Evolutionary conservation across 345 rosid species (phyloP).

Genomic region (Microthlaspi erraticum): DNA sequence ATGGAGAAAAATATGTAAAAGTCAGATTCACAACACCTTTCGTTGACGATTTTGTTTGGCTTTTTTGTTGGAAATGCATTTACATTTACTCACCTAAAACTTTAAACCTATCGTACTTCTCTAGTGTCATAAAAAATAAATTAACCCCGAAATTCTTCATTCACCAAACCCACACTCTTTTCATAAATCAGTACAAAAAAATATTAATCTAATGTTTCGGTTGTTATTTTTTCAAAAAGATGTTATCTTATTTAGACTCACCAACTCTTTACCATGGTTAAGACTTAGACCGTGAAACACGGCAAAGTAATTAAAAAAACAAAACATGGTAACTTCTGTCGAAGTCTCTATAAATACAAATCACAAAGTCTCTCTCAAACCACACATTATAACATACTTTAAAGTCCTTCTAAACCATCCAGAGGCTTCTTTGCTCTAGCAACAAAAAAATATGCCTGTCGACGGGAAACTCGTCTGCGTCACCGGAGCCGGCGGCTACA

Average conservation of each 20-base stretch:
- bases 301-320: not conserved
- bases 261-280: slow-evolving; percentile 48
- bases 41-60: slow-evolving; percentile 33
- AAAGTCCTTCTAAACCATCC: slow-evolving; percentile 1
- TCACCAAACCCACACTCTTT: slow-evolving; percentile 44
- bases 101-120: slow-evolving; percentile 20
- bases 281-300: slow-evolving; percentile 18
- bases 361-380: slow-evolving; percentile 16
- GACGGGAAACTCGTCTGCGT: slow-evolving; percentile 78
- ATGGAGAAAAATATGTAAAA: not conserved
- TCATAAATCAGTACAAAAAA: not conserved
- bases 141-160: slow-evolving; percentile 19
- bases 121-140: slow-evolving; percentile 20
- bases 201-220: not conserved
- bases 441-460: slow-evolving; percentile 48
- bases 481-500: slow-evolving; percentile 98
- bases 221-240: not conserved
- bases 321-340: slow-evolving; percentile 15
- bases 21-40: slow-evolving; percentile 36
- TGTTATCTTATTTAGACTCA: slow-evolving; percentile 26
- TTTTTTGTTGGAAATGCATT: slow-evolving; percentile 34
- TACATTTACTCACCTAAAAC: slow-evolving; percentile 13
- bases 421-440: slow-evolving; percentile 23
- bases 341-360: slow-evolving; percentile 41
- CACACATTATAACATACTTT: slow-evolving; percentile 29